Percentiles rank a stretch among this genome's conserved stretches.
phyloP scores from a whole-genome alignment of 257 asterid genomes.

The Buddleja alternifolia region DNA sequence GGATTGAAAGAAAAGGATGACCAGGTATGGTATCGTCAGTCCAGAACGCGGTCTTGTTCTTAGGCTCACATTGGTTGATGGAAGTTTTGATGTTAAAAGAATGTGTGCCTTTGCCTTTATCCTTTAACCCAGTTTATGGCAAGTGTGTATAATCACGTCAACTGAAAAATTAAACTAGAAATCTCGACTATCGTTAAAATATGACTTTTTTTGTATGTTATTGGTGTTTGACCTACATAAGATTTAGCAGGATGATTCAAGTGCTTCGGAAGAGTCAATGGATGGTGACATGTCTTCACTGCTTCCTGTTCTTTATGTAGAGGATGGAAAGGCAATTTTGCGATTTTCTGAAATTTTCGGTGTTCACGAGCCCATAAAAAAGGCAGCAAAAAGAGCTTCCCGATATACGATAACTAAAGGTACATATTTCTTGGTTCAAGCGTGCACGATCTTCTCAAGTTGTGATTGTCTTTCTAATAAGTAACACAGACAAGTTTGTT shows the following conservation, averaged over 20 bases:
- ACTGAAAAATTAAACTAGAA: background rate
- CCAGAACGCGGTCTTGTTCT: background rate
- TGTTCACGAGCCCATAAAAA: conserved; percentile 66
- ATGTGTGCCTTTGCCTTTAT: background rate
- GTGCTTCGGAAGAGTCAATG: conserved; percentile 52
- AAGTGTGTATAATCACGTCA: background rate
- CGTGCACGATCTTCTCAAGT: conserved; percentile 14
- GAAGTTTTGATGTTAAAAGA: conserved; percentile 11
- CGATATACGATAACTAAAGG: conserved; percentile 71
- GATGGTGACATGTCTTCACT: conserved; percentile 57
- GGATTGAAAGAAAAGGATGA: background rate
- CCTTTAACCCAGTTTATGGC: background rate
- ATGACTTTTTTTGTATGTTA: too few species aligned
- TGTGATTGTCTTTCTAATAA: conserved; percentile 19
- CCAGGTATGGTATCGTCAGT: background rate
- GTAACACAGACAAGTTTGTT: background rate
- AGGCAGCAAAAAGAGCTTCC: conserved; percentile 68
- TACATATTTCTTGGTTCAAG: conserved; percentile 35
- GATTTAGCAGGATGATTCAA: conserved; percentile 62
- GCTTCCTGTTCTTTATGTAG: conserved; percentile 87
- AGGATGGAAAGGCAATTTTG: conserved; percentile 82
- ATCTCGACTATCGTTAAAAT: too few species aligned
- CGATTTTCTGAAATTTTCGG: conserved; percentile 96
- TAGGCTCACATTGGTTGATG: conserved; percentile 5
- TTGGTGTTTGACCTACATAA: conserved; percentile 32